Conservation (phyloP, 2,329 filamentous ascomycete species). For the Penicillium sp. region DNA sequence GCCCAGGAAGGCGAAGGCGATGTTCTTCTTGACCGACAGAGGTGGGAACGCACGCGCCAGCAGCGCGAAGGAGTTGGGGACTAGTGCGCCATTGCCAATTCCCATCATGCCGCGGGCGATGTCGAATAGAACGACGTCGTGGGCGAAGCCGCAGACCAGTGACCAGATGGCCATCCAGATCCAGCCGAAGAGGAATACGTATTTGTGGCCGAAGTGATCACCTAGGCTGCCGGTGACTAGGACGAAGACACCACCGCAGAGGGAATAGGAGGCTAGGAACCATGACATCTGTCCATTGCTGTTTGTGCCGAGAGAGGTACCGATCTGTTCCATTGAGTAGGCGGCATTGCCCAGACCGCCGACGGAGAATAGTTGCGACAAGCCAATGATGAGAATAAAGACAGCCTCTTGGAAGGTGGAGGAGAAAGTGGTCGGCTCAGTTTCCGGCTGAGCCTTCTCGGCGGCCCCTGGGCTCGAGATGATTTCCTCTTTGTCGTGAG, state of each 20-base stretch:
- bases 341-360: constrained; percentile 37
- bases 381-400: constrained; percentile 47
- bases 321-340: constrained; percentile 37
- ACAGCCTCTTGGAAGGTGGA: constrained; percentile 19
- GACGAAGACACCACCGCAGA: constrained; percentile 53
- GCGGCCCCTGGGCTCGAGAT: background rate
- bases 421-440: background rate
- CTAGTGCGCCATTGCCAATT: constrained; percentile 46
- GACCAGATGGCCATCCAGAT: constrained; percentile 52
- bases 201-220: constrained; percentile 52
- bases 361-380: constrained; percentile 45
- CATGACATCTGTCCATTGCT: constrained; percentile 50
- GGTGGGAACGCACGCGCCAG: constrained; percentile 44
- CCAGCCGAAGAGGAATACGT: constrained; percentile 50
- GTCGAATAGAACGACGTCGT: constrained; percentile 29
- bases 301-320: constrained; percentile 3
- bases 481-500: background rate
- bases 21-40: constrained; percentile 40
- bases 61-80: constrained; percentile 48
- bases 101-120: constrained; percentile 35
- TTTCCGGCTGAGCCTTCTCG: background rate
- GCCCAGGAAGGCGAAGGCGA: constrained; percentile 48
- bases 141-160: constrained; percentile 45
- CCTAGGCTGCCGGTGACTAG: constrained; percentile 50
- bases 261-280: constrained; percentile 50